Evolutionary conservation across 1,139 yeast genomes (phyloP).

Genomic region (Scheffersomyces segobiensis): DNA sequence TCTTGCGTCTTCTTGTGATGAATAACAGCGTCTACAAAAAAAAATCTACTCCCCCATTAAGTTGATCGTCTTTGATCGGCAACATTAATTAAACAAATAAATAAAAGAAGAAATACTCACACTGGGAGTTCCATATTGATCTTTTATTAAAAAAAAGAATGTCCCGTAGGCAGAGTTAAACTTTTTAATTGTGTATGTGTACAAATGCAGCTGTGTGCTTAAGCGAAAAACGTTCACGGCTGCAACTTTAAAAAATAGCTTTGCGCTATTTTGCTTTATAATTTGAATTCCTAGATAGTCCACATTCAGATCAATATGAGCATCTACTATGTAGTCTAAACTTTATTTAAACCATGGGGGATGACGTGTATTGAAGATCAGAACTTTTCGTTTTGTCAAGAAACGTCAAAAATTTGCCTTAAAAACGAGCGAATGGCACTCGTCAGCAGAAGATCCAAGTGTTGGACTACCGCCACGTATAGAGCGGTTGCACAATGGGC

Average conservation of each 20-base stretch:
- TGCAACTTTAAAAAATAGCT: not conserved
- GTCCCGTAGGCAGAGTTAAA: not conserved
- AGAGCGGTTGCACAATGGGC: not conserved
- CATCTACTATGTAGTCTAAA: not conserved
- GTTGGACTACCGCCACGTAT: not conserved
- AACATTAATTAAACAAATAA: not conserved
- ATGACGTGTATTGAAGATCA: not conserved
- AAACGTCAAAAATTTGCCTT: not conserved
- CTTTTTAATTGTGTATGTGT: not conserved
- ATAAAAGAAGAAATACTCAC: too few relatives aligned
- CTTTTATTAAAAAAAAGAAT: too few relatives aligned
- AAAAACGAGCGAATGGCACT: not conserved
- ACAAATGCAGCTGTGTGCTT: not conserved
- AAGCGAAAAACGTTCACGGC: not conserved
- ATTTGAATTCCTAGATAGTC: not conserved
- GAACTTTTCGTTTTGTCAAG: not conserved
- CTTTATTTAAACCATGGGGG: not conserved
- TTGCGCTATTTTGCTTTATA: not conserved
- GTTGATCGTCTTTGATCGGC: too few relatives aligned
- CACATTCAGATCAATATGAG: not conserved
- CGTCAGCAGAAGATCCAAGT: not conserved
- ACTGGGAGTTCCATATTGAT: not conserved
- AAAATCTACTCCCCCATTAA: too few relatives aligned
- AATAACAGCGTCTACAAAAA: too few relatives aligned
- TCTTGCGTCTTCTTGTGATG: too few relatives aligned